Conservation (phyloP, 2,329 filamentous ascomycete species). For the Cadophora sp. region DNA sequence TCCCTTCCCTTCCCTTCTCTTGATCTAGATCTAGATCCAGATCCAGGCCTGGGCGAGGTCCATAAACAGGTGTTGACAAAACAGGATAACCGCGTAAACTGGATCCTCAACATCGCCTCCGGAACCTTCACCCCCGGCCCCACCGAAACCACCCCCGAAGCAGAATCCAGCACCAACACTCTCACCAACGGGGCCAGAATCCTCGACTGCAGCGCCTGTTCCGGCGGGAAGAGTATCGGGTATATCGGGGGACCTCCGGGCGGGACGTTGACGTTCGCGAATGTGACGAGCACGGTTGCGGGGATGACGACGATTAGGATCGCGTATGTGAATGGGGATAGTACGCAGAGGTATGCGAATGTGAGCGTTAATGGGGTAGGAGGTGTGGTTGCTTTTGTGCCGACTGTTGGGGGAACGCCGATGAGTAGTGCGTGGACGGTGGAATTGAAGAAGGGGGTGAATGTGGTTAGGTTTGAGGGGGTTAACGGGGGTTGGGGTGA, state of each 20-base stretch:
- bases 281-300: conserved; percentile 52
- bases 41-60: too few species aligned
- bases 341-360: conserved; percentile 56
- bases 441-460: conserved; percentile 55
- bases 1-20: not conserved
- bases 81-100: conserved; percentile 58
- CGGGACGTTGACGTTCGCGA: conserved; percentile 56
- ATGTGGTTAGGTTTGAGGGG: conserved; percentile 56
- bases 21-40: not conserved
- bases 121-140: conserved; percentile 54
- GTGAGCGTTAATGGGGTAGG: conserved; percentile 62
- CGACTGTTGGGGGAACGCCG: conserved; percentile 52
- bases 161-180: conserved; percentile 51
- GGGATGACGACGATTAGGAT: conserved; percentile 60
- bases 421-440: conserved; percentile 56
- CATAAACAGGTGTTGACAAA: not conserved
- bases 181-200: conserved; percentile 54
- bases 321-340: conserved; percentile 63
- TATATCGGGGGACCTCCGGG: conserved; percentile 59
- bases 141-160: conserved; percentile 57
- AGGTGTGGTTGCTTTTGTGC: conserved; percentile 61
- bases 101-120: conserved; percentile 55
- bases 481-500: conserved; percentile 49
- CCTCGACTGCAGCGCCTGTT: conserved; percentile 59
- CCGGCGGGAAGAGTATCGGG: conserved; percentile 56